Percentiles rank a stretch among this genome's conserved stretches.
These are phyloP conservation scores for Scedosporium minutisporum DNA, from an alignment of 2,329 filamentous ascomycete species.

Conservation along the genomic window DNA sequence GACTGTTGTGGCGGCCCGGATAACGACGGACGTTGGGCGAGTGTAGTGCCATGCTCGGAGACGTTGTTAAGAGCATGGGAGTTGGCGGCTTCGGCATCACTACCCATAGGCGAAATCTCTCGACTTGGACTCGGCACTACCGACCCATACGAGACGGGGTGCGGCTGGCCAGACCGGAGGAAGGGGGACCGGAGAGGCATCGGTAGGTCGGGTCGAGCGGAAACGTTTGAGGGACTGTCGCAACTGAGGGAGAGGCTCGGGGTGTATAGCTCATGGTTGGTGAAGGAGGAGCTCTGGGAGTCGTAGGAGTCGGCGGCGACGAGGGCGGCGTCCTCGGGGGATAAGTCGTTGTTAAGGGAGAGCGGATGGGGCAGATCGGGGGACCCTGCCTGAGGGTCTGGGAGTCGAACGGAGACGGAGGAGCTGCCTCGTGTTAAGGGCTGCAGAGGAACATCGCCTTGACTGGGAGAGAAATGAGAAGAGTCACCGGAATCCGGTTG, in stretches of 20 bases:
- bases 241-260: conserved; percentile 3
- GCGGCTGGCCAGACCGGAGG: conserved; percentile 18
- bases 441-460: background rate
- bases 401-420: background rate
- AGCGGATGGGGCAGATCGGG: background rate
- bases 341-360: background rate
- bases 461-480: conserved; percentile 2
- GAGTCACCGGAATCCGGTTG: background rate
- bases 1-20: background rate
- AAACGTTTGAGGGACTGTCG: conserved; percentile 22
- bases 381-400: background rate
- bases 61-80: conserved; percentile 12
- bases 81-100: conserved; percentile 21
- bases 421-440: background rate
- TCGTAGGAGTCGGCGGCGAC: background rate
- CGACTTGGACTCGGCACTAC: conserved; percentile 25
- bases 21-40: background rate
- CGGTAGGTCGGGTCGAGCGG: conserved; percentile 1
- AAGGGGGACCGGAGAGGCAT: conserved; percentile 23
- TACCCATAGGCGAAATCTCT: conserved; percentile 24
- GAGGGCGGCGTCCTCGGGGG: background rate
- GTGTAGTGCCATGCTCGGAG: background rate
- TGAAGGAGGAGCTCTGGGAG: background rate
- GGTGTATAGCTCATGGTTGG: conserved; percentile 2
- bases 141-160: conserved; percentile 27